Evolutionary conservation across 768 basidiomycete genomes (phyloP).

Genomic region (Dioszegia crocea): DNA sequence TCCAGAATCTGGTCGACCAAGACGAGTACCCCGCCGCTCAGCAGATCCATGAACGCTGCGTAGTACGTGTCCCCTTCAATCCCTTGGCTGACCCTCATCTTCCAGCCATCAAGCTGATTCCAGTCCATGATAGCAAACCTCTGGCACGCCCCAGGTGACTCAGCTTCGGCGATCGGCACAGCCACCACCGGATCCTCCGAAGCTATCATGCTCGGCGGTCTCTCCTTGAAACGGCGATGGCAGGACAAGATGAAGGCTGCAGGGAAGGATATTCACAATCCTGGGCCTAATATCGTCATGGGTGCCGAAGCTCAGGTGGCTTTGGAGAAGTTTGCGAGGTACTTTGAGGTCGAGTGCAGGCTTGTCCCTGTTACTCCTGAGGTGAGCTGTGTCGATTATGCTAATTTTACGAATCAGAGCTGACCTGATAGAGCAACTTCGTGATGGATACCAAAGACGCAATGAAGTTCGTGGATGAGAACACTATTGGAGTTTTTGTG

Average conservation of each 20-base stretch:
- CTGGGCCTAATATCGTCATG: conserved; percentile 56
- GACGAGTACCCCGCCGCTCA: conserved; percentile 61
- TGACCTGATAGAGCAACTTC: conserved; percentile 58
- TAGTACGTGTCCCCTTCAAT: conserved; percentile 24
- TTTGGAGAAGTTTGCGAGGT: conserved; percentile 65
- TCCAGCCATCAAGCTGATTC: too few species aligned
- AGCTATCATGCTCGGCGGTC: conserved; percentile 68
- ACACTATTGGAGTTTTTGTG: conserved; percentile 63
- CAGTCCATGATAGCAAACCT: conserved; percentile 62
- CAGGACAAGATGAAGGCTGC: conserved; percentile 61
- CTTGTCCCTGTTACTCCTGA: conserved; percentile 64
- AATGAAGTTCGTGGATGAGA: conserved; percentile 66
- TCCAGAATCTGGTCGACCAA: conserved; percentile 62
- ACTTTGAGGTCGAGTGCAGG: conserved; percentile 63
- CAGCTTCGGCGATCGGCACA: conserved; percentile 59
- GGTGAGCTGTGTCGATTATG: too few species aligned
- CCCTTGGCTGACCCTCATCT: too few species aligned
- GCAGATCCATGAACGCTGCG: conserved; percentile 44
- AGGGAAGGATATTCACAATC: conserved; percentile 64
- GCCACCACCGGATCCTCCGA: conserved; percentile 69
- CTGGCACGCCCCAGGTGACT: conserved; percentile 61
- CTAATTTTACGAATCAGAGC: too few species aligned
- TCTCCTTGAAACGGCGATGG: conserved; percentile 69
- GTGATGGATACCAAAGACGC: conserved; percentile 68
- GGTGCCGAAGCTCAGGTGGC: conserved; percentile 66